Evolutionary conservation across 768 basidiomycete species (phyloP).

Genomic region (Lentinus tigrinus): DNA sequence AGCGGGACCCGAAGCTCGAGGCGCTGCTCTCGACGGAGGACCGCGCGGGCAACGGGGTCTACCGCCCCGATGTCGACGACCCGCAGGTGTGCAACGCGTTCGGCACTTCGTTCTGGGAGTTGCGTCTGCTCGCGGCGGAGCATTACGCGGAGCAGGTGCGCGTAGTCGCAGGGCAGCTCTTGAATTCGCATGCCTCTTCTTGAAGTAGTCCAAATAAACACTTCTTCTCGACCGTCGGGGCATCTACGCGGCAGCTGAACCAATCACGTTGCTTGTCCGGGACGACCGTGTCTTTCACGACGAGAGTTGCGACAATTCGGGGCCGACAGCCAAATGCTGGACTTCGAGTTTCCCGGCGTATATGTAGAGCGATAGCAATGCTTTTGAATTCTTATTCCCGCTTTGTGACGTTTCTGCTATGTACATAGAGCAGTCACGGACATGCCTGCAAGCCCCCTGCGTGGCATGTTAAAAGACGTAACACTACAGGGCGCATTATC

Average conservation of each 20-base stretch:
- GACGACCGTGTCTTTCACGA: no score
- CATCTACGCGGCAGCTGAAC: no score
- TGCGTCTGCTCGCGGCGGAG: slow-evolving; percentile 56
- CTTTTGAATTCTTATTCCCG: background rate
- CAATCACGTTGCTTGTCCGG: no score
- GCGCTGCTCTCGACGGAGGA: slow-evolving; percentile 87
- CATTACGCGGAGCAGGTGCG: slow-evolving; percentile 72
- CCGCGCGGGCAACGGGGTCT: slow-evolving; percentile 78
- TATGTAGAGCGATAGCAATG: background rate
- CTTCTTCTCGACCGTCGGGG: background rate
- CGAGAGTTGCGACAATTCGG: no score
- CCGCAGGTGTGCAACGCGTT: slow-evolving; percentile 82
- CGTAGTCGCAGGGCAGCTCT: slow-evolving; percentile 59
- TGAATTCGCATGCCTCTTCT: slow-evolving; percentile 38
- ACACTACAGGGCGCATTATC: no score
- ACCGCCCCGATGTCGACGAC: slow-evolving; percentile 84
- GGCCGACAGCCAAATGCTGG: no score
- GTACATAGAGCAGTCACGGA: no score
- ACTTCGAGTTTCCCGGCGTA: no score
- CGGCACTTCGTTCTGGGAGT: slow-evolving; percentile 85
- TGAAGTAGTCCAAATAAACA: slow-evolving; percentile 16
- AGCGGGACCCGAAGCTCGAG: slow-evolving; percentile 78
- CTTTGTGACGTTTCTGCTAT: background rate
- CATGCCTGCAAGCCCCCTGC: no score
- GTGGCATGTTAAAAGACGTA: no score